phyloP scores from a whole-genome alignment of 2,329 filamentous ascomycete genomes.

The Neophaeococcomyces mojaviensis region DNA sequence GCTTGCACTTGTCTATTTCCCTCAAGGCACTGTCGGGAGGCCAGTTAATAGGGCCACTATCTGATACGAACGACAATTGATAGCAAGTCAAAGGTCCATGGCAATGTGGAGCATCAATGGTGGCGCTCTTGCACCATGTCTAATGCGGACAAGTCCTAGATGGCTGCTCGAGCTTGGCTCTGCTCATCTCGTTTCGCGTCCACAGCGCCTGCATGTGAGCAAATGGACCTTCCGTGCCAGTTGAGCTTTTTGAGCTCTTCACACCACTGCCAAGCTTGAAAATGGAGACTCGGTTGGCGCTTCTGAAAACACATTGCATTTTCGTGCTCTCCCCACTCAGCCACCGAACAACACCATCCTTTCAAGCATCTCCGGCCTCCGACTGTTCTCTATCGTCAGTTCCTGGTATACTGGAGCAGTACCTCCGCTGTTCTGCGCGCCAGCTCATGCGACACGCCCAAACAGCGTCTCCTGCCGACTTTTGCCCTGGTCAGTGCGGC shows the following conservation, averaged over 20 bases:
- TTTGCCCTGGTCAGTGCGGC: conserved; percentile 2
- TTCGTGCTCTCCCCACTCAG: conserved; percentile 8
- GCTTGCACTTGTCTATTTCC: not conserved
- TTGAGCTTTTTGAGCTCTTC: not conserved
- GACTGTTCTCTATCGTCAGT: not conserved
- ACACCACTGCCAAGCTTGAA: not conserved
- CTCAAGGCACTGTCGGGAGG: not conserved
- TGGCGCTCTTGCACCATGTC: not conserved
- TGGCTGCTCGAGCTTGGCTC: not conserved
- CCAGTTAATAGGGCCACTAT: not conserved
- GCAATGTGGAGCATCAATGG: not conserved
- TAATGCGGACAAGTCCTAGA: not conserved
- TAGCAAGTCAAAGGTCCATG: not conserved
- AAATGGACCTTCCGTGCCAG: not conserved
- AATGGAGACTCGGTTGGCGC: conserved; percentile 2
- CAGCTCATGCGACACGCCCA: conserved; percentile 9
- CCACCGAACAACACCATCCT: conserved; percentile 9
- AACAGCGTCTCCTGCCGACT: conserved; percentile 6
- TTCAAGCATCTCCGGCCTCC: conserved; percentile 6
- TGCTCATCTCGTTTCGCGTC: conserved; percentile 2
- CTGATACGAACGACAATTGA: not conserved
- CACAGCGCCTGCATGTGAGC: conserved; percentile 6
- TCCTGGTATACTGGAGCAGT: not conserved
- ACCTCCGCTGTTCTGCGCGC: conserved; percentile 4
- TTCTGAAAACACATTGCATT: not conserved